phyloP scores from a whole-genome alignment of 176 grass and related monocot genomes.

The Chloris gayana region DNA sequence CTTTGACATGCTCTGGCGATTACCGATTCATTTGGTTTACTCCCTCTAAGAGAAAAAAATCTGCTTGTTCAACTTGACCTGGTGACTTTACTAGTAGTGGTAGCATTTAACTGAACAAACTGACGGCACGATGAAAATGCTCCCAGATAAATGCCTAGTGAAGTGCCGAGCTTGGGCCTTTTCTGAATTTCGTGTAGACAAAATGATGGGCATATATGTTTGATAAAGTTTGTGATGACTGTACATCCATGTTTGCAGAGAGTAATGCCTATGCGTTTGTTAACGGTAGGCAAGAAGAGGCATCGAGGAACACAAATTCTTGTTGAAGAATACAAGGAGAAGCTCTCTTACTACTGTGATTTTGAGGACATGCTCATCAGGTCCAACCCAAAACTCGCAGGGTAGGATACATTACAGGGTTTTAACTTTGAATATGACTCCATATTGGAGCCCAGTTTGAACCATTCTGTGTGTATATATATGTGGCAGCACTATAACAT shows the following conservation, averaged over 20 bases:
- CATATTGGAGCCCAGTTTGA: neutral
- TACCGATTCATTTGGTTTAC: conserved; percentile 4
- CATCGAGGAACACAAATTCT: conserved; percentile 73
- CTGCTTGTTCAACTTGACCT: neutral
- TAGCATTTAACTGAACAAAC: neutral
- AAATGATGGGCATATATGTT: neutral
- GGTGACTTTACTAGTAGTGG: neutral
- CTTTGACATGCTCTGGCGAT: neutral
- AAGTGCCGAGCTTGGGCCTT: neutral
- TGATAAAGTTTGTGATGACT: neutral
- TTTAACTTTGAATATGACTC: neutral
- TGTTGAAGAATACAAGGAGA: conserved; percentile 86
- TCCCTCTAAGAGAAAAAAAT: neutral
- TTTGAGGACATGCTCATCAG: conserved; percentile 68
- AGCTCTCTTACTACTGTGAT: conserved; percentile 71
- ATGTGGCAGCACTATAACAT: neutral
- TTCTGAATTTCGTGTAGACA: neutral
- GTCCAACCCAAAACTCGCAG: conserved; percentile 84
- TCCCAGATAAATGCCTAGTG: neutral
- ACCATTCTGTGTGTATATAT: neutral
- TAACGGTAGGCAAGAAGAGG: conserved; percentile 89
- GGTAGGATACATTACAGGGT: conserved; percentile 33
- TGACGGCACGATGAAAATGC: neutral
- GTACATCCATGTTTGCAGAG: conserved; percentile 43
- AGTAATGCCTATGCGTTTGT: conserved; percentile 71